Percentiles rank a stretch among this genome's conserved stretches.
Evolutionary conservation across 345 rosid genomes (phyloP).

Genomic region (Streptanthus diversifolius): DNA sequence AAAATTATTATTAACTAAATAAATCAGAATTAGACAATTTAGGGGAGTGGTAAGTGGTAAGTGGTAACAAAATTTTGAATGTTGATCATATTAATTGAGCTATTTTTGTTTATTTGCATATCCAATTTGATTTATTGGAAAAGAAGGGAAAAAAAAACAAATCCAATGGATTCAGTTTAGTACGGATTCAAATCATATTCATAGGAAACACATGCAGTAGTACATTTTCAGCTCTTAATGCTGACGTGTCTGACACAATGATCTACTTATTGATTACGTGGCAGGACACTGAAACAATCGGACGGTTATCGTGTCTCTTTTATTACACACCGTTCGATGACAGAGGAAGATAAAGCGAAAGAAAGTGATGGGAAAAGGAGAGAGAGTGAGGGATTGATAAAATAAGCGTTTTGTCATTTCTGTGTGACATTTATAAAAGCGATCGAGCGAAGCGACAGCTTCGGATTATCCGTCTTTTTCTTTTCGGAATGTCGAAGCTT

Average conservation of each 20-base stretch:
- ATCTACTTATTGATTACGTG: slow-evolving; percentile 11
- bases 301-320: slow-evolving; percentile 3
- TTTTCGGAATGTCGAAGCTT: slow-evolving; percentile 31
- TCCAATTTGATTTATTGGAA: background rate
- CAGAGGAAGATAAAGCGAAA: slow-evolving; percentile 20
- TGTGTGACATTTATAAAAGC: slow-evolving; percentile 39
- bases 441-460: slow-evolving; percentile 38
- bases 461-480: slow-evolving; percentile 48
- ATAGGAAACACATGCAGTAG: slow-evolving; percentile 31
- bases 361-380: background rate
- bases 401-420: slow-evolving; percentile 32
- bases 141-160: background rate
- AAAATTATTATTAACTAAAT: background rate
- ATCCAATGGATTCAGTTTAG: background rate
- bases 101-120: no score
- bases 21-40: no score
- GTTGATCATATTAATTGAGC: no score
- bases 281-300: background rate
- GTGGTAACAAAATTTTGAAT: no score
- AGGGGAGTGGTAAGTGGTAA: no score
- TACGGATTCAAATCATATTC: slow-evolving; percentile 26
- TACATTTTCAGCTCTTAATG: slow-evolving; percentile 12
- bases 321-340: slow-evolving; percentile 16
- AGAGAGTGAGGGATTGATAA: slow-evolving; percentile 1
- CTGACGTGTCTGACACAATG: slow-evolving; percentile 34